These are phyloP conservation scores for Anthostomella pinea DNA, from an alignment of 2,329 filamentous ascomycete species.

Conservation along the genomic window DNA sequence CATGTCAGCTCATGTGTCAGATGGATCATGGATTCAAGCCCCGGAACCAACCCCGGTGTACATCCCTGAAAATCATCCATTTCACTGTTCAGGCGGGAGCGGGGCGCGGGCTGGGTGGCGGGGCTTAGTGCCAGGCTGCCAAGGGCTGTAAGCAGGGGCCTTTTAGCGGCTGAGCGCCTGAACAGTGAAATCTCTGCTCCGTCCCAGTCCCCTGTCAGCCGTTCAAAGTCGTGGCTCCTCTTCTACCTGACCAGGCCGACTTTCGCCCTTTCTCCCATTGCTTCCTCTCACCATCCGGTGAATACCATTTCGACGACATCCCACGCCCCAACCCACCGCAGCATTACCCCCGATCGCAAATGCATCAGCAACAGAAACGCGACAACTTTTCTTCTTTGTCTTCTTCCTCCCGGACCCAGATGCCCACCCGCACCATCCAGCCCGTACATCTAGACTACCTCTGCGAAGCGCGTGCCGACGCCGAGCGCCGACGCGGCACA, in stretches of 20 bases:
- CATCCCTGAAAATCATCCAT: no score
- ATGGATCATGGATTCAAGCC: no score
- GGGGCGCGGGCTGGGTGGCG: no score
- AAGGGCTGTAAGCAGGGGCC: no score
- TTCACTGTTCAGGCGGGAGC: no score
- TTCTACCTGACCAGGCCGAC: constrained; percentile 6
- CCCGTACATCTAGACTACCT: constrained; percentile 48
- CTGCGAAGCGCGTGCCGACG: constrained; percentile 54
- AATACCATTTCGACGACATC: constrained; percentile 12
- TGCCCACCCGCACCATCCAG: constrained; percentile 52
- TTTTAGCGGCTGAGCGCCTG: no score
- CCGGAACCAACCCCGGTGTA: no score
- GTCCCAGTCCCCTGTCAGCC: constrained; percentile 2
- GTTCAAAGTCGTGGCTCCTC: not conserved
- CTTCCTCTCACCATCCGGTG: constrained; percentile 23
- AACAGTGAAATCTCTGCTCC: constrained; percentile 1
- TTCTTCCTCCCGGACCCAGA: constrained; percentile 55
- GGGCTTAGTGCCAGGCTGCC: no score
- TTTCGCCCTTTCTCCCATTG: constrained; percentile 12
- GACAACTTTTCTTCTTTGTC: constrained; percentile 42
- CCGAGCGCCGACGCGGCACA: constrained; percentile 57
- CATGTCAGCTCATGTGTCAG: no score
- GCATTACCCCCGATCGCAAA: constrained; percentile 37
- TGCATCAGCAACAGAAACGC: constrained; percentile 52
- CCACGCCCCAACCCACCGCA: constrained; percentile 4